Evolutionary conservation across 805 yeast genomes (phyloP).

Genomic region (Grigorovia humatica): DNA sequence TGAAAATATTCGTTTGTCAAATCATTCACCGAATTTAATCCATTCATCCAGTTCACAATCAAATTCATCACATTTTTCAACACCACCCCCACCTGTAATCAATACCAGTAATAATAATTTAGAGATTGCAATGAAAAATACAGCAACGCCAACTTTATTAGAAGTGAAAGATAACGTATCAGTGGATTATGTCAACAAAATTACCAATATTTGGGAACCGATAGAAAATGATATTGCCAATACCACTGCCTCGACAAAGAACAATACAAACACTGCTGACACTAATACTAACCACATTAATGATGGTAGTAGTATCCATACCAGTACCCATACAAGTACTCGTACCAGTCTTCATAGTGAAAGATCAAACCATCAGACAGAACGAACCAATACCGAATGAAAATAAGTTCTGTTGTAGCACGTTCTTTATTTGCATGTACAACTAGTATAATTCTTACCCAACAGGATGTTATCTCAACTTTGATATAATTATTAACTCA

Average conservation of each 20-base stretch:
- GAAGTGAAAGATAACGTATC: not conserved
- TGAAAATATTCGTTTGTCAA: not conserved
- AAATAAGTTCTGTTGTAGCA: too few relatives aligned
- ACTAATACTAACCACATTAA: not conserved
- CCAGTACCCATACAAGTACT: not conserved
- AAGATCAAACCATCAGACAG: not conserved
- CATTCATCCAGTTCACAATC: not conserved
- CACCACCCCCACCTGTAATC: not conserved
- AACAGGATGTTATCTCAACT: not conserved
- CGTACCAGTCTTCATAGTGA: not conserved
- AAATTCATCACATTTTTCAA: not conserved
- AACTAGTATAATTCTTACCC: too few relatives aligned
- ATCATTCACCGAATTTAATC: not conserved
- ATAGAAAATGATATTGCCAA: not conserved
- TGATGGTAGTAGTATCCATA: not conserved
- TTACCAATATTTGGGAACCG: not conserved
- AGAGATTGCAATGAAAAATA: not conserved
- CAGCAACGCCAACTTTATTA: not conserved
- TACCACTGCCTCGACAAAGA: not conserved
- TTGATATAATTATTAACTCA: too few relatives aligned
- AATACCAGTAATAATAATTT: not conserved
- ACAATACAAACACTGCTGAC: not conserved
- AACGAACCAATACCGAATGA: too few relatives aligned
- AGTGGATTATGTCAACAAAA: not conserved
- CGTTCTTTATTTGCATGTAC: too few relatives aligned